Conservation (phyloP, 208 protist genomes). For the Trypanosoma boissoni region DNA sequence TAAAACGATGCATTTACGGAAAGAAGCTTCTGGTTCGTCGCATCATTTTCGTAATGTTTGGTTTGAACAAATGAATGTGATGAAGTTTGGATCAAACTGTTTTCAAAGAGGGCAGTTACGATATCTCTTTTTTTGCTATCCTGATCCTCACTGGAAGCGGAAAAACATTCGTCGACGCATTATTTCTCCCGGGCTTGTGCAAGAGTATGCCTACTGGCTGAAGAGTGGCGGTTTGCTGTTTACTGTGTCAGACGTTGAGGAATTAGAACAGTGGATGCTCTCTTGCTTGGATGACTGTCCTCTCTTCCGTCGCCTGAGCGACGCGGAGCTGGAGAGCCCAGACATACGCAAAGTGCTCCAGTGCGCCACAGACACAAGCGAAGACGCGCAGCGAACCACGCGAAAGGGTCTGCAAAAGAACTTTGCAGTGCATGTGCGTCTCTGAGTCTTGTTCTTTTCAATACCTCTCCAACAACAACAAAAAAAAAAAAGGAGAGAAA, state of each 20-base stretch:
- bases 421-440: constrained; percentile 76
- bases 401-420: constrained; percentile 82
- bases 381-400: constrained; percentile 84
- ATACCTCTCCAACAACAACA: too few species aligned
- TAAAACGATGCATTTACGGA: constrained; percentile 53
- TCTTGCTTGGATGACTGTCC: constrained; percentile 92
- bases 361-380: constrained; percentile 65
- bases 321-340: constrained; percentile 49
- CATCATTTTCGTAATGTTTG: constrained; percentile 94
- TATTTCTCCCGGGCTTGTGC: constrained; percentile 92
- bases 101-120: constrained; percentile 95
- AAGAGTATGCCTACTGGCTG: constrained; percentile 97
- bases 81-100: constrained; percentile 98
- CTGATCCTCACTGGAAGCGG: constrained; percentile 98
- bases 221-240: constrained; percentile 93
- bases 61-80: constrained; percentile 96
- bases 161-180: constrained; percentile 97
- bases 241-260: constrained; percentile 95
- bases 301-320: constrained; percentile 86
- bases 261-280: constrained; percentile 92
- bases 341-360: constrained; percentile 53
- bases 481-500: too few species aligned
- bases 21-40: constrained; percentile 11
- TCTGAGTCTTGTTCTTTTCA: too few species aligned
- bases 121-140: constrained; percentile 98